Conservation (phyloP, 805 yeast genomes). For the Teunomyces barrocoloradensis region DNA sequence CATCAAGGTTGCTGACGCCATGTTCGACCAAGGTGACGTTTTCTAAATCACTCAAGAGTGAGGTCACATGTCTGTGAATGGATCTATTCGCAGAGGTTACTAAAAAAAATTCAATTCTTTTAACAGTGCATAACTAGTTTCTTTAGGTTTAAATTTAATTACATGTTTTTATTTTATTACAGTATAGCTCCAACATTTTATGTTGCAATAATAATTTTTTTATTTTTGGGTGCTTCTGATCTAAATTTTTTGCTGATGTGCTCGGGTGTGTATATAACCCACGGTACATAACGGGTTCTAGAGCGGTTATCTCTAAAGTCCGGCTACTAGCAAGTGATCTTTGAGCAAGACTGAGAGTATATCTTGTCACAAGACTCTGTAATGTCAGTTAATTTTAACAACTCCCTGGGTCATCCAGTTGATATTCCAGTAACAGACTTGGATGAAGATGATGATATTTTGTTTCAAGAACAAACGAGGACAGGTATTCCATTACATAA, state of each 20-base stretch:
- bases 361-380: neutral
- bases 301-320: neutral
- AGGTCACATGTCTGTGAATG: no score
- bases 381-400: constrained; percentile 7
- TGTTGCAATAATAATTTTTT: neutral
- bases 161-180: neutral
- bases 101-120: constrained; percentile 9
- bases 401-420: constrained; percentile 30
- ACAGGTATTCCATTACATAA: neutral
- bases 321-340: neutral
- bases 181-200: no score
- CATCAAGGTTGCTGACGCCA: constrained; percentile 97
- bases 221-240: no score
- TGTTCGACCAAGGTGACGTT: constrained; percentile 95
- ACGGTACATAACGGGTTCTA: neutral
- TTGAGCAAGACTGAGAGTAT: no score
- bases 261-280: neutral
- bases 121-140: constrained; percentile 6
- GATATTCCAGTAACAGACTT: constrained; percentile 58
- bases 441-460: constrained; percentile 44
- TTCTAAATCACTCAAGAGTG: constrained; percentile 22
- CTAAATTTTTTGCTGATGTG: no score
- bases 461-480: constrained; percentile 18
- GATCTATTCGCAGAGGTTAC: no score
- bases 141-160: neutral